These are phyloP conservation scores for Tolypocladium cylindrosporum DNA, from an alignment of 2,329 filamentous ascomycete genomes.

Conservation along the genomic window DNA sequence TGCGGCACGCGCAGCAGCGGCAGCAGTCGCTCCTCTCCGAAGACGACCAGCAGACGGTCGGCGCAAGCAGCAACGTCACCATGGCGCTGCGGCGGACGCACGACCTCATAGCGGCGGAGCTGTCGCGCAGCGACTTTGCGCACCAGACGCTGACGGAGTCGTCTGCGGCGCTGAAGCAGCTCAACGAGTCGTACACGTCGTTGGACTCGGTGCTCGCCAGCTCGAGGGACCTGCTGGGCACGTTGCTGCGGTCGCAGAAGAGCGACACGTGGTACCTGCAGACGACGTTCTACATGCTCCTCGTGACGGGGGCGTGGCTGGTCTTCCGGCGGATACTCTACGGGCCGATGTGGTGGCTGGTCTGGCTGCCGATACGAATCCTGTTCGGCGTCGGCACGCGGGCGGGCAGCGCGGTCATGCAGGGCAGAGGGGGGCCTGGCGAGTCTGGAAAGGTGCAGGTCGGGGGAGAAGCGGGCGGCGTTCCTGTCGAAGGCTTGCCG, in stretches of 20 bases:
- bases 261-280: slow-evolving; percentile 97
- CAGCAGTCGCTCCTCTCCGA: slow-evolving; percentile 35
- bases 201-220: slow-evolving; percentile 69
- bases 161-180: slow-evolving; percentile 67
- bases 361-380: slow-evolving; percentile 71
- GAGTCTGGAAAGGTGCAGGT: slow-evolving; percentile 18
- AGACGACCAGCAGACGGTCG: slow-evolving; percentile 62
- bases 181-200: slow-evolving; percentile 71
- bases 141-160: slow-evolving; percentile 81
- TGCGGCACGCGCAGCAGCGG: slow-evolving; percentile 19
- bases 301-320: slow-evolving; percentile 73
- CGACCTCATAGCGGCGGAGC: slow-evolving; percentile 73
- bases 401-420: slow-evolving; percentile 42
- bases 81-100: slow-evolving; percentile 76
- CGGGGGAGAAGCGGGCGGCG: slow-evolving; percentile 3
- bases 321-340: slow-evolving; percentile 77
- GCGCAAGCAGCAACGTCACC: slow-evolving; percentile 76
- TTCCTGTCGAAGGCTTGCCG: slow-evolving; percentile 9
- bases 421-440: slow-evolving; percentile 14
- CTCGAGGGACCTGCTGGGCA: slow-evolving; percentile 65
- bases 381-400: slow-evolving; percentile 49
- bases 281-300: slow-evolving; percentile 74
- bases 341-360: slow-evolving; percentile 80
- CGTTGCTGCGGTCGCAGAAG: slow-evolving; percentile 79
- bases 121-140: slow-evolving; percentile 80